A percentile compares a stretch with the other conserved stretches of the same genome.
Conservation (phyloP, 768 basidiomycete species). For the Macrolepiota albuminosa region DNA sequence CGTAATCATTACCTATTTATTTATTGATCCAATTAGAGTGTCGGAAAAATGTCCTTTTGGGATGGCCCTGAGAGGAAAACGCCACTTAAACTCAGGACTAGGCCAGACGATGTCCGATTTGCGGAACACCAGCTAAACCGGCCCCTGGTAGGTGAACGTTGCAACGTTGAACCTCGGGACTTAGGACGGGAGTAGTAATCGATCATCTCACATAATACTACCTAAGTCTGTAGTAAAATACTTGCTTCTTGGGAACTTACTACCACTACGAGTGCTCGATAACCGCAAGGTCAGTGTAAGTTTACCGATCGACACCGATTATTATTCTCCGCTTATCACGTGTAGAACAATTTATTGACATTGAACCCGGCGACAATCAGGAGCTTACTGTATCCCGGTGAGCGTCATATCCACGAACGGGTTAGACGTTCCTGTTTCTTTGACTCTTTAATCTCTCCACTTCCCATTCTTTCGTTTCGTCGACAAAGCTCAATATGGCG, state of each 20-base stretch:
- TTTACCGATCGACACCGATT: not conserved
- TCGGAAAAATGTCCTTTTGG: not conserved
- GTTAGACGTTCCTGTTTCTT: slow-evolving; percentile 2
- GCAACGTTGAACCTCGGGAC: not conserved
- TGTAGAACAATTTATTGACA: slow-evolving; percentile 4
- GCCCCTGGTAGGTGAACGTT: no score
- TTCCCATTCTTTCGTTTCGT: not conserved
- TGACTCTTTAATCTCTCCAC: not conserved
- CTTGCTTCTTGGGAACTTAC: not conserved
- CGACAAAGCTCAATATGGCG: slow-evolving; percentile 34
- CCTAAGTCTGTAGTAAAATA: no score
- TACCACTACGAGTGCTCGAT: not conserved
- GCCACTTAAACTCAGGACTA: not conserved
- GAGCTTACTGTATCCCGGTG: slow-evolving; percentile 5
- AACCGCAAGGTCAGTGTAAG: not conserved
- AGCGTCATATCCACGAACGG: slow-evolving; percentile 2
- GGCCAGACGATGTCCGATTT: not conserved
- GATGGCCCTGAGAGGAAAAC: slow-evolving; percentile 3
- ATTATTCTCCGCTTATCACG: slow-evolving; percentile 12
- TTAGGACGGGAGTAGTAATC: not conserved
- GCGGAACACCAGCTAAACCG: not conserved
- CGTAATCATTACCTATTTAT: slow-evolving; percentile 12
- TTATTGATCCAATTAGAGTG: not conserved
- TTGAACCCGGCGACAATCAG: slow-evolving; percentile 7
- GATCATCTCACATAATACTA: not conserved